Evolutionary conservation across 2,329 filamentous ascomycete genomes (phyloP), one percentile per base, ranked within the genome.

Genomic region (Pezicula neosporulosa): DNA sequence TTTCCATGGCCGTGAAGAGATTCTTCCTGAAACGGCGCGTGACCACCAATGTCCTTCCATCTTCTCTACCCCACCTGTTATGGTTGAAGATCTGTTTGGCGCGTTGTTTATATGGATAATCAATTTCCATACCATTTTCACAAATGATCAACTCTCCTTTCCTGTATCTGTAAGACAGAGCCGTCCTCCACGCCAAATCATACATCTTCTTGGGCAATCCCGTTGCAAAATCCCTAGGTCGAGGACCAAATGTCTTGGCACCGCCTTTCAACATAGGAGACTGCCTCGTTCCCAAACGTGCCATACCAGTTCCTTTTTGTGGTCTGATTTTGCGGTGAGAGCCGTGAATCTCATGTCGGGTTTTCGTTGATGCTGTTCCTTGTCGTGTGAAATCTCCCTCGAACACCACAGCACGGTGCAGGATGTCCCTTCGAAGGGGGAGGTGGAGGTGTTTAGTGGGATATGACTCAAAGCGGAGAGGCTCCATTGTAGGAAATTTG

Each of bases 111-210:
- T 69, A 64, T 0, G 80, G 51, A 19, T 58, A 49, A 45, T 63
- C 58, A 53, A 96, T 81, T 57, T 91, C 85, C 72, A 89, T 80
- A 38, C 83, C 81, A 64, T 90, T 86, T 64, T 93, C 86, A 63
- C 94, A 85, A 39, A 99, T 83, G 58, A 97, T 76, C 63, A 99
- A 75, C 74, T 97, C 90, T 45, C 92, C 94, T 59, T 85, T 83
- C 59, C 86, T 80, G 72, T 94, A 97, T 54, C 94, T 85, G 75
- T 96, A 96, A 65, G 88, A 94, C 58, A 99, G 79, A 10, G 94
- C 94, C 41, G 89, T 97, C 66, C 94, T 84, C 90, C 90, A 97
- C 9, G 94, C 94, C 62, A 95, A 79, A 71, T 97, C 92, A 74
- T 99, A 99, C 44, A 96, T 83, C 75, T 97, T 97, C 66, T 81